These are phyloP conservation scores for Isoetes engelmannii DNA, from an alignment of 83 land plant genomes.

Conservation along the genomic window DNA sequence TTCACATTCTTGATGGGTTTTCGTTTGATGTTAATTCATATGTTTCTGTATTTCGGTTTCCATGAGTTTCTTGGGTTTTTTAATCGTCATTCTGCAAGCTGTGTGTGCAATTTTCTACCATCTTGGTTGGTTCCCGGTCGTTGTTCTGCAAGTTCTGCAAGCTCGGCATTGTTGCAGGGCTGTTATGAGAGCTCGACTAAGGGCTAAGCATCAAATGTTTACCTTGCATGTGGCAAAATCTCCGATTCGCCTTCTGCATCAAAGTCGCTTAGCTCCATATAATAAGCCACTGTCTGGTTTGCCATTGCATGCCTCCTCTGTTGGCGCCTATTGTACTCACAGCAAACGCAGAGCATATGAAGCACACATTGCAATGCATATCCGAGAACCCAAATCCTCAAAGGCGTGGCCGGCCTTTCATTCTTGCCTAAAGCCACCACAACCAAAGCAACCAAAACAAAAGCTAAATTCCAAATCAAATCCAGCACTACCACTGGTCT, in stretches of 20 bases:
- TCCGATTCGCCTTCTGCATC: conserved; percentile 14
- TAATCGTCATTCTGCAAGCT: too few species aligned
- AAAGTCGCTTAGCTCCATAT: conserved; percentile 6
- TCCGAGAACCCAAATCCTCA: conserved; percentile 65
- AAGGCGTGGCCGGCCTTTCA: conserved; percentile 51
- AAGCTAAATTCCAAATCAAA: conserved; percentile 70
- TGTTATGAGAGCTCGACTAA: too few species aligned
- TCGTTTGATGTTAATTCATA: too few species aligned
- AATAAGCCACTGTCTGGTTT: not conserved
- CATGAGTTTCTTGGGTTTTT: too few species aligned
- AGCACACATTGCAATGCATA: conserved; percentile 65
- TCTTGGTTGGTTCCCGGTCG: too few species aligned
- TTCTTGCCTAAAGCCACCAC: conserved; percentile 33
- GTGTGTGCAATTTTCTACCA: too few species aligned
- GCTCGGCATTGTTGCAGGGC: too few species aligned
- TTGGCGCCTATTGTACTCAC: conserved; percentile 46
- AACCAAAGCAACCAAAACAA: conserved; percentile 44
- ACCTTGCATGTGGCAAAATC: conserved; percentile 12
- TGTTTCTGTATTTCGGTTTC: too few species aligned
- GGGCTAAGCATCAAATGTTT: not conserved
- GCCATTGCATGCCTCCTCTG: conserved; percentile 10
- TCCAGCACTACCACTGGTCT: conserved; percentile 64
- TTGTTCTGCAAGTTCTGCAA: too few species aligned
- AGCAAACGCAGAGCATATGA: conserved; percentile 59
- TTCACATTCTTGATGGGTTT: too few species aligned